These are phyloP conservation scores for Gossypium turneri DNA, from an alignment of 345 rosid species.

Conservation along the genomic window DNA sequence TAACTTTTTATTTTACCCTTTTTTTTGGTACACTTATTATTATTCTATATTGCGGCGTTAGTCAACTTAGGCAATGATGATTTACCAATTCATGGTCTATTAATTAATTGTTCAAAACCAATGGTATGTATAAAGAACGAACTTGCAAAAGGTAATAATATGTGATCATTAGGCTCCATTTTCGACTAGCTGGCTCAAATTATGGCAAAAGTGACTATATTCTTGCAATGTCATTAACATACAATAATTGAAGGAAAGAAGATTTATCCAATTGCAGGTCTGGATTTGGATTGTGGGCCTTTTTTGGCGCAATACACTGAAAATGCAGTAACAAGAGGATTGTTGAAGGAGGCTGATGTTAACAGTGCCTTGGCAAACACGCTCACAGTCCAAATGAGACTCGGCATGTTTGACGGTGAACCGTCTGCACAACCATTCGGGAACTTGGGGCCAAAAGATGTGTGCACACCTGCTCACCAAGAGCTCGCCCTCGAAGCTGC, in stretches of 20 bases:
- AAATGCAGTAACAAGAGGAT: constrained; percentile 41
- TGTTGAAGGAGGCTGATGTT: constrained; percentile 50
- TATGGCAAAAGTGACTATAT: not conserved
- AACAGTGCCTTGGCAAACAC: constrained; percentile 65
- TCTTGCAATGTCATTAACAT: not conserved
- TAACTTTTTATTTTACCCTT: not conserved
- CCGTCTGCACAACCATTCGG: constrained; percentile 54
- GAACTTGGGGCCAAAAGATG: constrained; percentile 61
- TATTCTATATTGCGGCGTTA: not conserved
- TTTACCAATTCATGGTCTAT: not conserved
- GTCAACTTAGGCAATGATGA: not conserved
- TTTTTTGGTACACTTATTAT: no score
- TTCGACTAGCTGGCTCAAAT: not conserved
- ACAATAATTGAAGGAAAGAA: not conserved
- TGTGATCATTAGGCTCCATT: not conserved
- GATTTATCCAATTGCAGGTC: constrained; percentile 31
- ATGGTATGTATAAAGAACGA: not conserved
- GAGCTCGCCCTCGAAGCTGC: constrained; percentile 89
- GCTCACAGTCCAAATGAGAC: constrained; percentile 77
- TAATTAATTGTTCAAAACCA: not conserved
- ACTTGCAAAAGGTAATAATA: not conserved
- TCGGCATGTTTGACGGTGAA: constrained; percentile 83
- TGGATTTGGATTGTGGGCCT: constrained; percentile 89
- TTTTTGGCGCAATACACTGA: constrained; percentile 49
- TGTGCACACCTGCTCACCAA: constrained; percentile 69